Evolutionary conservation across 2,329 filamentous ascomycete genomes (phyloP).

Genomic region (Sarocladium strictum): DNA sequence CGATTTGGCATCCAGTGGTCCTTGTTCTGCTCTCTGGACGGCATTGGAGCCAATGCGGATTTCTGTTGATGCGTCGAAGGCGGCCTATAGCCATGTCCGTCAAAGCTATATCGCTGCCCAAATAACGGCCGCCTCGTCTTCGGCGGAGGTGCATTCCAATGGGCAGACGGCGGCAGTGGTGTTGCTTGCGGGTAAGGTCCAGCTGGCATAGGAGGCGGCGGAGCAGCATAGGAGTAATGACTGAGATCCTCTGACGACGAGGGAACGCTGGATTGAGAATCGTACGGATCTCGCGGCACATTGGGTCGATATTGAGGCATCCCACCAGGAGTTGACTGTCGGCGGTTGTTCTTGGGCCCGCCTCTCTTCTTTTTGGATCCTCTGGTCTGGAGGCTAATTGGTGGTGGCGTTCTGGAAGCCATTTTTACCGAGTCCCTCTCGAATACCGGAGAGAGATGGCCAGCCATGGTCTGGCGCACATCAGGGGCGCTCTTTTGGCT

Average conservation of each 20-base stretch:
- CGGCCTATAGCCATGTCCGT: not conserved
- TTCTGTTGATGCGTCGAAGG: not conserved
- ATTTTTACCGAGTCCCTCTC: slow-evolving; percentile 17
- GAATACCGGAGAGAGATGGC: slow-evolving; percentile 11
- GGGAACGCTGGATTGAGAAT: not conserved
- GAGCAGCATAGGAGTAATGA: not conserved
- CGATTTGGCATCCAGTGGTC: slow-evolving; percentile 12
- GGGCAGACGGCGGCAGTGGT: not conserved
- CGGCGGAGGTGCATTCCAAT: not conserved
- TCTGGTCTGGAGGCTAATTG: slow-evolving; percentile 37
- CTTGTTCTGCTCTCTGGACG: slow-evolving; percentile 20
- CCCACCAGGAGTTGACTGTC: slow-evolving; percentile 10
- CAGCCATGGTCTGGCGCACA: slow-evolving; percentile 15
- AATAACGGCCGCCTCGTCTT: not conserved
- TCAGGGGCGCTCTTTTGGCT: slow-evolving; percentile 19
- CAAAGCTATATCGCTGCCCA: slow-evolving; percentile 2
- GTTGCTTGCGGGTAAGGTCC: not conserved
- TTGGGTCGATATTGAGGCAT: not conserved
- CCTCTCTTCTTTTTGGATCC: slow-evolving; percentile 21
- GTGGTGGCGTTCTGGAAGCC: slow-evolving; percentile 30
- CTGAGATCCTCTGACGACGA: slow-evolving; percentile 1
- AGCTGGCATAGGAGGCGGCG: not conserved
- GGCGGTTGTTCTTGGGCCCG: slow-evolving; percentile 14
- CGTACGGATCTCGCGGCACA: not conserved
- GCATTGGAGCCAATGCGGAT: slow-evolving; percentile 6